A percentile compares a stretch with the other conserved stretches of the same genome.
Conservation (phyloP, 2,329 filamentous ascomycete species). For the Endocalyx cinctus region DNA sequence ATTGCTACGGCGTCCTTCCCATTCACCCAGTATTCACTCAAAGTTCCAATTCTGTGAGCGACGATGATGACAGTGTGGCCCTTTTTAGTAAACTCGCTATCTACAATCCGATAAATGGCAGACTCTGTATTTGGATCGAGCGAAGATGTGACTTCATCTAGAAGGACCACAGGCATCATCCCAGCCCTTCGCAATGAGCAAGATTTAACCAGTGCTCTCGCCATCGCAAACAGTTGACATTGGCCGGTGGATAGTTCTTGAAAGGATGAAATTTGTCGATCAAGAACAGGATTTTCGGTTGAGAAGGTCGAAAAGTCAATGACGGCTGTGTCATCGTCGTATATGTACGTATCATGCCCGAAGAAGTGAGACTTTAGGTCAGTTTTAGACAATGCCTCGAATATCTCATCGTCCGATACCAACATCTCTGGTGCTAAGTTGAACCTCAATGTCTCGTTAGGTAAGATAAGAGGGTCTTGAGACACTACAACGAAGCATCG, state of each 20-base stretch:
- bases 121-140: constrained; percentile 30
- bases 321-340: too few relatives aligned
- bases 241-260: constrained; percentile 28
- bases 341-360: background rate
- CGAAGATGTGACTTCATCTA: constrained; percentile 28
- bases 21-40: constrained; percentile 16
- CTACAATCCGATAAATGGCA: constrained; percentile 25
- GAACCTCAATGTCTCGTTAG: constrained; percentile 23
- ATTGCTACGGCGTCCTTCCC: constrained; percentile 22
- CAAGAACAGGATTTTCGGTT: constrained; percentile 15
- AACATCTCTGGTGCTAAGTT: constrained; percentile 22
- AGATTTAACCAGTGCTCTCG: constrained; percentile 23
- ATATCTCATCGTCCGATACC: constrained; percentile 14
- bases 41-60: constrained; percentile 27
- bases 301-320: too few relatives aligned
- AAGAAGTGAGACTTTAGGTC: constrained; percentile 15
- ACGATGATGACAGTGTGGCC: constrained; percentile 31
- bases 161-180: constrained; percentile 25
- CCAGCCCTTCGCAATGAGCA: constrained; percentile 6
- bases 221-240: constrained; percentile 27
- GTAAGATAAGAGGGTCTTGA: constrained; percentile 23
- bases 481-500: constrained; percentile 27
- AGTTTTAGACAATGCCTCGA: constrained; percentile 10
- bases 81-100: constrained; percentile 21
- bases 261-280: constrained; percentile 20